Percentiles rank a stretch among this genome's conserved stretches.
Conservation (phyloP, 2,329 filamentous ascomycete genomes). For the Coleophoma cylindrospora region DNA sequence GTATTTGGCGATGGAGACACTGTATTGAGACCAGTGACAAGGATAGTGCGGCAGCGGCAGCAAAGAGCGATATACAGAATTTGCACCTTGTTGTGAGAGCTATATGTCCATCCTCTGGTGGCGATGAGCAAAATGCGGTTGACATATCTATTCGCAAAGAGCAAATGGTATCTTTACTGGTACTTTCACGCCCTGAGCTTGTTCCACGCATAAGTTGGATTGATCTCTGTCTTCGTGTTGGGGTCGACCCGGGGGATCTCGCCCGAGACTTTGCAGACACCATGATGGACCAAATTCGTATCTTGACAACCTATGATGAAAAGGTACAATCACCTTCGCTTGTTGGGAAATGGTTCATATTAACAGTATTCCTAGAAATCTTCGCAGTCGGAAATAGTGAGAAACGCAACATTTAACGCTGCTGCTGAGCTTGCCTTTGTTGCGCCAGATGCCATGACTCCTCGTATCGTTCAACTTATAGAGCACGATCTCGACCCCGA, state of each 20-base stretch:
- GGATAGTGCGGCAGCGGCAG: constrained; percentile 63
- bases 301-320: constrained; percentile 40
- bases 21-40: constrained; percentile 67
- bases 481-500: constrained; percentile 65
- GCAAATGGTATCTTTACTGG: constrained; percentile 72
- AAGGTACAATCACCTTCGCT: constrained; percentile 40
- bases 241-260: constrained; percentile 77
- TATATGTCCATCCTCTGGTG: constrained; percentile 56
- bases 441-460: constrained; percentile 75
- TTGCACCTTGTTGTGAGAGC: constrained; percentile 57
- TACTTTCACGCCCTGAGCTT: constrained; percentile 73
- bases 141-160: constrained; percentile 48
- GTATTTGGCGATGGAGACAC: constrained; percentile 76
- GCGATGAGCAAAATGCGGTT: constrained; percentile 38
- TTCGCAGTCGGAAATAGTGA: constrained; percentile 38
- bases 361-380: constrained; percentile 16
- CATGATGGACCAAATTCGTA: constrained; percentile 63
- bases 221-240: constrained; percentile 73
- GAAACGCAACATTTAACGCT: constrained; percentile 73
- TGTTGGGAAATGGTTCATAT: not conserved
- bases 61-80: constrained; percentile 59
- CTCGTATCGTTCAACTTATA: constrained; percentile 71
- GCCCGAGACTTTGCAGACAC: constrained; percentile 57
- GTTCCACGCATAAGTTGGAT: constrained; percentile 84
- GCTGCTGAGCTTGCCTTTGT: constrained; percentile 92